Conservation (phyloP, 2,329 filamentous ascomycete species). For the Bisporella sp. region DNA sequence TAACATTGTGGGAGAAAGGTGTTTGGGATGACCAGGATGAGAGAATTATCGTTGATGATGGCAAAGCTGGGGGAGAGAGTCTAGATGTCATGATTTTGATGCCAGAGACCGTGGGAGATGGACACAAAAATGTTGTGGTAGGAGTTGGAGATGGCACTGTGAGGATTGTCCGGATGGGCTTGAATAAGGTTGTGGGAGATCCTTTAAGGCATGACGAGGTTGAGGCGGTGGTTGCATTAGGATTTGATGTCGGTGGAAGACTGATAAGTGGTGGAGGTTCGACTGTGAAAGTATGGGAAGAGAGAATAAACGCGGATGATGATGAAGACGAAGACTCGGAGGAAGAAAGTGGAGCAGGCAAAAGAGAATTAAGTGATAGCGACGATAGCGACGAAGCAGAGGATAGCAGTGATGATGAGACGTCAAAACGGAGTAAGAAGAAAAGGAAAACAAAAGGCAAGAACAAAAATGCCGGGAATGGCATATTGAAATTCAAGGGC, state of each 20-base stretch:
- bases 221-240: constrained; percentile 75
- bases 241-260: constrained; percentile 77
- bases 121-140: constrained; percentile 68
- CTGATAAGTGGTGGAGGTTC: constrained; percentile 86
- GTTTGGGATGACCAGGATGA: constrained; percentile 95
- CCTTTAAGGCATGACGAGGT: constrained; percentile 69
- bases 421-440: constrained; percentile 20
- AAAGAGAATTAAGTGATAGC: constrained; percentile 21
- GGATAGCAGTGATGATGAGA: constrained; percentile 19
- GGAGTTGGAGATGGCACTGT: constrained; percentile 77
- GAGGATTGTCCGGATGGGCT: constrained; percentile 67
- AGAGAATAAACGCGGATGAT: constrained; percentile 51
- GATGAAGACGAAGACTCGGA: constrained; percentile 43
- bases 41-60: constrained; percentile 67
- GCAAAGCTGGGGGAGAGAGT: constrained; percentile 61
- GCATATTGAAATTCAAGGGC: constrained; percentile 26
- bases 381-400: constrained; percentile 22
- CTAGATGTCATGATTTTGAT: constrained; percentile 71
- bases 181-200: constrained; percentile 63
- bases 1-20: constrained; percentile 91
- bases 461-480: constrained; percentile 22
- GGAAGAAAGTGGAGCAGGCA: constrained; percentile 27
- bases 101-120: constrained; percentile 60
- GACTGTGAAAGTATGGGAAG: constrained; percentile 84
- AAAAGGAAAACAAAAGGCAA: constrained; percentile 25